These are phyloP conservation scores for Fusarium humuli DNA, from an alignment of 2,329 filamentous ascomycete genomes.

Conservation along the genomic window DNA sequence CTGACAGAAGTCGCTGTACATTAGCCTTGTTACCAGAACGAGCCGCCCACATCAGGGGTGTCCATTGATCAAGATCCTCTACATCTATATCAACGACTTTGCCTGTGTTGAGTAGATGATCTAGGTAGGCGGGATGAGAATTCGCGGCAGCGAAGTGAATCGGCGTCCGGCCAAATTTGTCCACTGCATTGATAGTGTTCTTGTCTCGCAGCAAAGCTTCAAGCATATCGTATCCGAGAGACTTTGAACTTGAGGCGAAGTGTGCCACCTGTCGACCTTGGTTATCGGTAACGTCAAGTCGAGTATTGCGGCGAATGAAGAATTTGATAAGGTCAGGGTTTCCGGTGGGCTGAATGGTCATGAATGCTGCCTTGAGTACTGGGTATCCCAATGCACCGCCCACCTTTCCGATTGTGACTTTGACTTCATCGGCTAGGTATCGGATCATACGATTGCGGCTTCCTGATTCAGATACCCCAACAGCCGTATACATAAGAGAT, in stretches of 20 bases:
- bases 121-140: rapidly evolving
- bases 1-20: background rate
- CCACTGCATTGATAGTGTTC: background rate
- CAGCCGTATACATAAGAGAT: background rate
- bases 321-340: background rate
- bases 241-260: background rate
- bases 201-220: too few relatives aligned
- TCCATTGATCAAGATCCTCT: background rate
- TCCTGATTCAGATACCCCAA: background rate
- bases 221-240: too few relatives aligned
- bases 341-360: too few relatives aligned
- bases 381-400: background rate
- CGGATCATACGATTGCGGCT: background rate
- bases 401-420: background rate
- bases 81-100: background rate
- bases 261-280: background rate
- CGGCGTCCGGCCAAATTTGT: background rate
- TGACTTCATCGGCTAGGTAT: background rate
- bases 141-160: too few relatives aligned
- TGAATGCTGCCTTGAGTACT: background rate
- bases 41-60: background rate
- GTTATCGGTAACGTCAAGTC: background rate
- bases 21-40: background rate
- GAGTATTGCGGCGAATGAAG: background rate
- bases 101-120: background rate